Evolutionary conservation across 257 asterid species (phyloP).

Genomic region (Haberlea rhodopensis): DNA sequence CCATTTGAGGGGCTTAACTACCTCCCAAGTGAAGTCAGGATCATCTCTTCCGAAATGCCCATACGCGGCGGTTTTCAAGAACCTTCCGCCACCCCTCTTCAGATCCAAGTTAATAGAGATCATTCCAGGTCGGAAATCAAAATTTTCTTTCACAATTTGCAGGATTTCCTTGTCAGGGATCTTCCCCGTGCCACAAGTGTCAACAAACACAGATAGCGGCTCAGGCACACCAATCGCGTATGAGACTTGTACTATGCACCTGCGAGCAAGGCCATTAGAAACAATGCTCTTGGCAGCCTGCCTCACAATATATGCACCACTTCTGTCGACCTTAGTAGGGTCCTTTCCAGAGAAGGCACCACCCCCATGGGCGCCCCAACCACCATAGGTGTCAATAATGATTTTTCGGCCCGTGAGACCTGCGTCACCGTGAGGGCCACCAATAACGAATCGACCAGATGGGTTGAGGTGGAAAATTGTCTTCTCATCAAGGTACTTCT

Average conservation of each 20-base stretch:
- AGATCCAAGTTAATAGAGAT: constrained; percentile 53
- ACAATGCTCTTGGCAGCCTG: constrained; percentile 65
- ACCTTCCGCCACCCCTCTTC: constrained; percentile 54
- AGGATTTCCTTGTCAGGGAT: constrained; percentile 54
- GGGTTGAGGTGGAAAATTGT: constrained; percentile 66
- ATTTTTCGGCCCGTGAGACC: constrained; percentile 68
- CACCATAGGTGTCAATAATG: constrained; percentile 60
- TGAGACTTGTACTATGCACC: constrained; percentile 63
- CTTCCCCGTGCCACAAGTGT: constrained; percentile 54
- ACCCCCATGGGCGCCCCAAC: constrained; percentile 75
- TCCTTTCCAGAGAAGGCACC: constrained; percentile 69
- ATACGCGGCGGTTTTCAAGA: constrained; percentile 63
- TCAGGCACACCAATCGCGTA: constrained; percentile 65
- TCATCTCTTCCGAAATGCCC: constrained; percentile 63
- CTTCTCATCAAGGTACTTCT: constrained; percentile 63
- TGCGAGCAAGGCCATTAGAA: constrained; percentile 51
- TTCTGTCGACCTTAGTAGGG: constrained; percentile 66
- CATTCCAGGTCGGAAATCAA: constrained; percentile 66
- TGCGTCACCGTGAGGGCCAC: constrained; percentile 68
- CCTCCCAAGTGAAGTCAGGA: constrained; percentile 61
- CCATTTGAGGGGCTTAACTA: constrained; percentile 57
- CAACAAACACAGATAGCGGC: constrained; percentile 59
- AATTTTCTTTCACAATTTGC: constrained; percentile 52
- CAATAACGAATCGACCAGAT: constrained; percentile 56
- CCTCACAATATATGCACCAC: constrained; percentile 60